Evolutionary conservation across 306 rosid genomes (phyloP).

Genomic region (Lupinus albus): DNA sequence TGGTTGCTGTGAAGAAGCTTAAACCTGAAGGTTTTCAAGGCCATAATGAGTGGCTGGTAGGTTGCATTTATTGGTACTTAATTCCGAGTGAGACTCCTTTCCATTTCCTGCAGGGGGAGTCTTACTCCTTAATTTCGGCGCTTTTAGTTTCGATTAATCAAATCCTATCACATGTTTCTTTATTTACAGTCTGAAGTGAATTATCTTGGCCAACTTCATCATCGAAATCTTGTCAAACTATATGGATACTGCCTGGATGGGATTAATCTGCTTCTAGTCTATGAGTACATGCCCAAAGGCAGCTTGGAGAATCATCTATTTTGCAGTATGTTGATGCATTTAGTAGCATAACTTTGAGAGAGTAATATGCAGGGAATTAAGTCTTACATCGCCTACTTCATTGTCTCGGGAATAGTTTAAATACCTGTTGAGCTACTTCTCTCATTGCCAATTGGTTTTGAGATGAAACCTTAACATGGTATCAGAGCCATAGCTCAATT

Average conservation of each 20-base stretch:
- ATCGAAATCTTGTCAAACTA: conserved; percentile 75
- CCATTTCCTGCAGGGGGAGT: too few species aligned
- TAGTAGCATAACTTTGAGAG: conserved; percentile 6
- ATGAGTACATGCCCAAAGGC: conserved; percentile 73
- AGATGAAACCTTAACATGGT: too few species aligned
- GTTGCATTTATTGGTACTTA: conserved; percentile 5
- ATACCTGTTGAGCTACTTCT: too few species aligned
- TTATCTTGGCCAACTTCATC: conserved; percentile 73
- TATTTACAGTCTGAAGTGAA: conserved; percentile 67
- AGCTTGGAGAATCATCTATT: conserved; percentile 74
- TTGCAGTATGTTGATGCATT: conserved; percentile 52
- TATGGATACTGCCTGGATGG: conserved; percentile 71
- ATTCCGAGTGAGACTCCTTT: too few species aligned
- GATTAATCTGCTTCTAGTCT: conserved; percentile 67
- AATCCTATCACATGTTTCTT: conserved; percentile 21
- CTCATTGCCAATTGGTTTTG: too few species aligned
- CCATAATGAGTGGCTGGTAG: conserved; percentile 82
- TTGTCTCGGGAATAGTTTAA: too few species aligned
- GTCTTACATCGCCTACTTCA: too few species aligned
- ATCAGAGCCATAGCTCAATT: too few species aligned
- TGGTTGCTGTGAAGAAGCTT: conserved; percentile 72
- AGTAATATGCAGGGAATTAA: too few species aligned
- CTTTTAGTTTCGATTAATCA: conserved; percentile 8
- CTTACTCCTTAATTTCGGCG: neutral
- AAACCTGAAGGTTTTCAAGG: conserved; percentile 72